Conservation (phyloP, 306 rosid species). For the Rosa lucieae region DNA sequence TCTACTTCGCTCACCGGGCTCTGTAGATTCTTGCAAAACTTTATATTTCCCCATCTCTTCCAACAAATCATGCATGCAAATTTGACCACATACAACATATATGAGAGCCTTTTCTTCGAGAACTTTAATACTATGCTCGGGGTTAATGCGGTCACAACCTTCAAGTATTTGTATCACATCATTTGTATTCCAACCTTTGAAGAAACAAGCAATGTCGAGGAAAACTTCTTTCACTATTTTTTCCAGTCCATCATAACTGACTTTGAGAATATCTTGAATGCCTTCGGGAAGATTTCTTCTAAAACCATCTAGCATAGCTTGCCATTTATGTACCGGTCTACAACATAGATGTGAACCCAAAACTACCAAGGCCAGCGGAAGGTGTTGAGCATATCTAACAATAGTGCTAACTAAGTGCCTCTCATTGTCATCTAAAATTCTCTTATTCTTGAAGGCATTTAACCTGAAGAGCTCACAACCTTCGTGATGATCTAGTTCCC, state of each 20-base stretch:
- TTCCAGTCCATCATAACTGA: slow-evolving; percentile 36
- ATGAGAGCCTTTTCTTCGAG: slow-evolving; percentile 6
- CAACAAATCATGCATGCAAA: slow-evolving; percentile 45
- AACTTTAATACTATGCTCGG: background rate
- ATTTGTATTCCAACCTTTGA: too few relatives aligned
- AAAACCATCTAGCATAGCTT: slow-evolving; percentile 27
- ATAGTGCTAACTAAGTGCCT: background rate
- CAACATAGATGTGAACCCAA: slow-evolving; percentile 38
- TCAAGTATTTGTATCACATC: too few relatives aligned
- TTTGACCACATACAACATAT: background rate
- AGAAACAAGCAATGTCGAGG: background rate
- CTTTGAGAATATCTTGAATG: slow-evolving; percentile 33
- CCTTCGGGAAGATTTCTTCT: slow-evolving; percentile 31
- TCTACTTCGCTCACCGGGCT: slow-evolving; percentile 26
- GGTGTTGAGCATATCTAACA: background rate
- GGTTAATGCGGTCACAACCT: slow-evolving; percentile 7
- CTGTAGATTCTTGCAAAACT: slow-evolving; percentile 20
- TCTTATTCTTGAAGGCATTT: too few relatives aligned
- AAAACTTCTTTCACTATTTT: slow-evolving; percentile 21
- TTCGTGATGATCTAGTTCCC: too few relatives aligned
- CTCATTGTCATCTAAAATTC: too few relatives aligned
- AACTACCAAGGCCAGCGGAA: slow-evolving; percentile 41
- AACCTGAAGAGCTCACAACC: too few relatives aligned
- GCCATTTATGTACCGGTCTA: slow-evolving; percentile 32
- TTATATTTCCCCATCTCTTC: slow-evolving; percentile 37